Base-by-base conservation (phyloP, 305 asterid species). In the Fraxinus dipetala region DNA sequence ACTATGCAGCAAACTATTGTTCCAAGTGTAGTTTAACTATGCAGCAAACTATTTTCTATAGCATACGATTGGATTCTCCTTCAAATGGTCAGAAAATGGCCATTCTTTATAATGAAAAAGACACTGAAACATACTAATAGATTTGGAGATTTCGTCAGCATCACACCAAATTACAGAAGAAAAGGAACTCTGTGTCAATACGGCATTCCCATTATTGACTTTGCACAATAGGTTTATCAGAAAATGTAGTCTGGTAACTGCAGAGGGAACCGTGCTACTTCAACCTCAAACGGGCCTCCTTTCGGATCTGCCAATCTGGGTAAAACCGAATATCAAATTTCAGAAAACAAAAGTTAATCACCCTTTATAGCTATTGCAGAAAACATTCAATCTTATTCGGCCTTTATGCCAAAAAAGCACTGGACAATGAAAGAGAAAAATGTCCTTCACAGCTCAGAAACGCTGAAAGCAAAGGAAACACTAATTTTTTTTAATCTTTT, bases 171-270 rank as follows among this genome's bases (percentile, higher is more conserved):
- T 28, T 72, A 73, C 59, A 72, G 6, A 78, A 78, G 30, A 31
- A 16, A 82, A 73, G n/a, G 1, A 83, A 80, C 67, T 32, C 76
- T 2, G 54, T 45, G 14, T 54, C 63, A 54, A 54, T 36, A 75
- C 32, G 69, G 59, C 10, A 79, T 54, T 51, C 79, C 32, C 6
- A 34, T 73, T 54, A 32, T 9, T n/a, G 22, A 76, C 69, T 40
- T 45, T 54, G 20, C 72, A 26, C 30, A 24, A 63, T 61, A 81
- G 79, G 26, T 40, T 54, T 81, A 76, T 92, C 89, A 93, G 94
- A 91, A 96, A 43, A 96, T 89, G 87, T 96, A 96, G 84, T 92
- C 98, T 0, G 97, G 98, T 86, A 92, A 80, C 84, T 87, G 86
- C 73, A 96, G 89, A 14, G 98, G 90, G 84, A 94, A 91, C 77